Evolutionary conservation across 495 filamentous ascomycete genomes (phyloP).

Genomic region (Neurospora discreta): DNA sequence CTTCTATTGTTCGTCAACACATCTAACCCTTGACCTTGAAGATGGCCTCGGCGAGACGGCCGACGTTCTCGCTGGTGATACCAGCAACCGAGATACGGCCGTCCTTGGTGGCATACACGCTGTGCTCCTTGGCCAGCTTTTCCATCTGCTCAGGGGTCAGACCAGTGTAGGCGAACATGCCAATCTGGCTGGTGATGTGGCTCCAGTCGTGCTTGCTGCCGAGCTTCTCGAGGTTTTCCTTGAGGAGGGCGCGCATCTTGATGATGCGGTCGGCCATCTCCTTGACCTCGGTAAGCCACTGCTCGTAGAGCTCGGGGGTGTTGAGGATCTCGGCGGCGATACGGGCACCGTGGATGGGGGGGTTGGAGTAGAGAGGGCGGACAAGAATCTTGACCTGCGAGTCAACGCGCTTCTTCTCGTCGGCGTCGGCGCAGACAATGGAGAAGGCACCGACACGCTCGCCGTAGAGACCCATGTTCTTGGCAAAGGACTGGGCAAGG

Average conservation of each 20-base stretch:
- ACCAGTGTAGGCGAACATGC: constrained; percentile 99
- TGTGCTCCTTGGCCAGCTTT: constrained; percentile 86
- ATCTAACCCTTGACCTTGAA: constrained; percentile 70
- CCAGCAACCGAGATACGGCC: constrained; percentile 95
- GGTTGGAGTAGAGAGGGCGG: constrained; percentile 96
- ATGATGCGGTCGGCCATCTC: constrained; percentile 99
- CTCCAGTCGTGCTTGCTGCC: constrained; percentile 95
- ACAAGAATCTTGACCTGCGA: constrained; percentile 98
- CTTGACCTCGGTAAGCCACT: constrained; percentile 97
- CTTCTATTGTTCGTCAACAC: not conserved
- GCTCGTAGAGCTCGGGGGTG: constrained; percentile 71
- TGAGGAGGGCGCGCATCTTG: constrained; percentile 86
- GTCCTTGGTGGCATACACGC: constrained; percentile 95
- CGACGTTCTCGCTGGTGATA: constrained; percentile 87
- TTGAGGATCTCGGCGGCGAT: constrained; percentile 90
- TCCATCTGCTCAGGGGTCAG: constrained; percentile 90
- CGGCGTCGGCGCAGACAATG: constrained; percentile 68
- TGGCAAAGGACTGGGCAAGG: constrained; percentile 92
- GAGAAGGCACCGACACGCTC: constrained; percentile 98
- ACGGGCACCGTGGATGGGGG: constrained; percentile 89
- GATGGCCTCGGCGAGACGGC: constrained; percentile 87
- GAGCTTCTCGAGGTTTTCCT: constrained; percentile 85
- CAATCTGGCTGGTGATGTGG: constrained; percentile 97
- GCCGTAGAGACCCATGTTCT: constrained; percentile 99
- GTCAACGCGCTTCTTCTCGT: constrained; percentile 93